Percentiles rank a stretch among this genome's conserved stretches.
Conservation (phyloP, 2,329 filamentous ascomycete species). For the Hortaea sp. region DNA sequence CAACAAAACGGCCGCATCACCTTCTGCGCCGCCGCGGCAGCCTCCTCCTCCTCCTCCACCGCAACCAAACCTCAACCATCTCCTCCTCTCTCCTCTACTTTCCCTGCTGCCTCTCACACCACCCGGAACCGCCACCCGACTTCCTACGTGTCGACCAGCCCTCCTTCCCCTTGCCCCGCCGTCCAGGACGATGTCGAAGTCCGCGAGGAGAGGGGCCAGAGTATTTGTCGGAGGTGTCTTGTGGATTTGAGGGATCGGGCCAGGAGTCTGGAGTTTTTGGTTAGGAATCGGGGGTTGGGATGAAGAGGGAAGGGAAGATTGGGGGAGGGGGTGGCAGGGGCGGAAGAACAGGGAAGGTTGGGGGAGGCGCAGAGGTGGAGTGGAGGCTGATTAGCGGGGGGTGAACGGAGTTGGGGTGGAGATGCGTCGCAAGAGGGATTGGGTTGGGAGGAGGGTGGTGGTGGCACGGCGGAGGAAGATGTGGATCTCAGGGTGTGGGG, state of each 20-base stretch:
- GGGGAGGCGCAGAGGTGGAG: neutral
- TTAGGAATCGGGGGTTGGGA: neutral
- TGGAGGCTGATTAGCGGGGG: neutral
- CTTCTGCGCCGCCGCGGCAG: neutral
- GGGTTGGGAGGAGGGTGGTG: neutral
- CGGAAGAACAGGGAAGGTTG: too few species aligned
- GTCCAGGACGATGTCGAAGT: neutral
- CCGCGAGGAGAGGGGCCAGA: neutral
- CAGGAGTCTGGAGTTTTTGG: neutral
- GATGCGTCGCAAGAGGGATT: neutral
- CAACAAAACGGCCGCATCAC: neutral
- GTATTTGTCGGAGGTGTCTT: neutral
- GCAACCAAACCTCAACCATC: too few species aligned
- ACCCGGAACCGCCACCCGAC: too few species aligned
- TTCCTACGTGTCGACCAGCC: too few species aligned
- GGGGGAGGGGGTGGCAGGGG: too few species aligned
- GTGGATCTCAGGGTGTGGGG: too few species aligned
- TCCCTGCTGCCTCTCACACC: too few species aligned
- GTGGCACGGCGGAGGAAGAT: neutral
- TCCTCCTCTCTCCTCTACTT: too few species aligned
- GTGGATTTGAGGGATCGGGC: neutral
- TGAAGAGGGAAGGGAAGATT: neutral
- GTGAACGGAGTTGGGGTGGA: neutral
- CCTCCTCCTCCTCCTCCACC: conserved; percentile 6
- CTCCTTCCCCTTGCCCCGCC: neutral